These are phyloP conservation scores for Pythium folliculosum DNA, from an alignment of 352 stramenopile species.

Conservation along the genomic window DNA sequence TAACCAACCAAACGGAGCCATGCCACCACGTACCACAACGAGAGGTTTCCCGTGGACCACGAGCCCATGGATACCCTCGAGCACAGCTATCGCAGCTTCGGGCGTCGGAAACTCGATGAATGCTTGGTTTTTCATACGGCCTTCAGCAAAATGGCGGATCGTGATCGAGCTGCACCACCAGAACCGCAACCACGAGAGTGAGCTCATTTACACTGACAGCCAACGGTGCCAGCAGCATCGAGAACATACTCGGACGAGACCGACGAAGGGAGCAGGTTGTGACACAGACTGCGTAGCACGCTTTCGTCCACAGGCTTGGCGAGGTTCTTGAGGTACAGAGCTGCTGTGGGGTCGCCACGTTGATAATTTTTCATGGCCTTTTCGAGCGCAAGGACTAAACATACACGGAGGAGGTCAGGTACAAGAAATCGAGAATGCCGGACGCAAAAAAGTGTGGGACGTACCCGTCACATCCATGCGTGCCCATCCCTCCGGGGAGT, in stretches of 20 bases:
- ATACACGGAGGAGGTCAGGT: not conserved
- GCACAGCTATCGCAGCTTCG: slow-evolving; percentile 47
- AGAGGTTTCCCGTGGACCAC: slow-evolving; percentile 77
- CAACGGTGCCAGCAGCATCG: too few species aligned
- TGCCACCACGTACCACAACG: slow-evolving; percentile 62
- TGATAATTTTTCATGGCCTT: slow-evolving; percentile 79
- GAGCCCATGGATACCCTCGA: slow-evolving; percentile 68
- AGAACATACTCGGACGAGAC: slow-evolving; percentile 35
- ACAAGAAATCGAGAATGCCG: too few species aligned
- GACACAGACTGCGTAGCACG: slow-evolving; percentile 11
- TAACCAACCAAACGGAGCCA: not conserved
- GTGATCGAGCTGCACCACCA: slow-evolving; percentile 37
- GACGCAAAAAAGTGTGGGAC: not conserved
- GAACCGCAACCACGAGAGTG: not conserved
- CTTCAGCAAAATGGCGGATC: slow-evolving; percentile 76
- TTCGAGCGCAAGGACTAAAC: slow-evolving; percentile 36
- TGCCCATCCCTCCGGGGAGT: not conserved
- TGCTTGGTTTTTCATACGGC: slow-evolving; percentile 85
- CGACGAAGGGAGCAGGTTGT: not conserved
- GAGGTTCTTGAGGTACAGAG: slow-evolving; percentile 87
- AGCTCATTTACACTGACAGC: not conserved
- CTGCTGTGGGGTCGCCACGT: slow-evolving; percentile 46
- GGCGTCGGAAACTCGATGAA: slow-evolving; percentile 73
- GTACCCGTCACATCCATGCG: slow-evolving; percentile 15
- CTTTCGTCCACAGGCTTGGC: slow-evolving; percentile 44